These are phyloP conservation scores for Wilcoxina mikolae DNA, from an alignment of 495 filamentous ascomycete genomes.

Conservation along the genomic window DNA sequence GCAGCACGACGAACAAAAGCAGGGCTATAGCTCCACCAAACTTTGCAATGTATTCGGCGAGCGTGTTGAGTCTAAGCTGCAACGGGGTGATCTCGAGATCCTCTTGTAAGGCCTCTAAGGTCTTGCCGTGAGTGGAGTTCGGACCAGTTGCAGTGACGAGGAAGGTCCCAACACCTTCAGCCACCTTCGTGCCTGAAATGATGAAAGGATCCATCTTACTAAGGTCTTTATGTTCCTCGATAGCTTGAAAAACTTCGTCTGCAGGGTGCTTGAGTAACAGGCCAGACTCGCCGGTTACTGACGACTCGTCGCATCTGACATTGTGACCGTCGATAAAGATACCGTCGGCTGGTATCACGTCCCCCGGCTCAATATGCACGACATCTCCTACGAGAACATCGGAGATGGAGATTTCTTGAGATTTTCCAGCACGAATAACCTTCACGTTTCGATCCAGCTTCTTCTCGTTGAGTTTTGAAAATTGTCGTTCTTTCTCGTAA, in stretches of 20 bases:
- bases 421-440: constrained; percentile 60
- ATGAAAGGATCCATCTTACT: constrained; percentile 67
- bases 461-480: constrained; percentile 54
- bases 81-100: constrained; percentile 61
- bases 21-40: constrained; percentile 55
- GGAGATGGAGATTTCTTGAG: constrained; percentile 59
- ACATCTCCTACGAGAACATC: constrained; percentile 81
- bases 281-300: constrained; percentile 58
- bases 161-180: constrained; percentile 67
- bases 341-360: constrained; percentile 69
- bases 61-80: constrained; percentile 58
- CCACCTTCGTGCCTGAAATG: constrained; percentile 63
- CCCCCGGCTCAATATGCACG: constrained; percentile 67
- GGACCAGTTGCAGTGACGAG: constrained; percentile 63
- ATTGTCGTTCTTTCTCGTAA: constrained; percentile 58
- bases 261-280: constrained; percentile 45
- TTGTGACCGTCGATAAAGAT: constrained; percentile 58
- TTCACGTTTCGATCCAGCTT: constrained; percentile 48
- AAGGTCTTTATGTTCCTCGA: constrained; percentile 32
- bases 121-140: constrained; percentile 60
- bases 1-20: constrained; percentile 56
- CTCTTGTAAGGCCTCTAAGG: constrained; percentile 70
- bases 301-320: constrained; percentile 66
- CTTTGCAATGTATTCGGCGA: constrained; percentile 66
- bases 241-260: constrained; percentile 50